These are phyloP conservation scores for Phytopythium boreale DNA, from an alignment of 352 stramenopile species.

Conservation along the genomic window DNA sequence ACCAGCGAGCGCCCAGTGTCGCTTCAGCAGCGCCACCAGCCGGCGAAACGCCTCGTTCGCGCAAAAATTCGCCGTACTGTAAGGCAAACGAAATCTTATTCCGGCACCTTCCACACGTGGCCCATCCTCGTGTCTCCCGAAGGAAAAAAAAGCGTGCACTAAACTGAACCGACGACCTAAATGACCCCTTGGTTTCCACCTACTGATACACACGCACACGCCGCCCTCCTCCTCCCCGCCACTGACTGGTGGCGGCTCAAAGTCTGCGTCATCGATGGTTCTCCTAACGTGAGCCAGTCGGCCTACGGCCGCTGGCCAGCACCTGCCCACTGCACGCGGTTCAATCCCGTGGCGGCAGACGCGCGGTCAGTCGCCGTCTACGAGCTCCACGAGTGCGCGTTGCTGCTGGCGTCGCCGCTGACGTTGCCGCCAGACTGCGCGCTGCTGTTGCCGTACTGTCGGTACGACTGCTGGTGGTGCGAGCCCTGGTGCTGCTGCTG, in stretches of 20 bases:
- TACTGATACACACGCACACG: slow-evolving; percentile 7
- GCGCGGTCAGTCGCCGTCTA: slow-evolving; percentile 22
- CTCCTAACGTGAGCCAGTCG: slow-evolving; percentile 5
- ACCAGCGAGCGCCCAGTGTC: no score
- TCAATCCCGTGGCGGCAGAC: slow-evolving; percentile 12
- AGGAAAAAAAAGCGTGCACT: neutral
- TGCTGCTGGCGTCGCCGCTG: slow-evolving; percentile 45
- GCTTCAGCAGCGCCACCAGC: no score
- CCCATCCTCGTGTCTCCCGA: neutral
- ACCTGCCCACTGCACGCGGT: slow-evolving; percentile 4
- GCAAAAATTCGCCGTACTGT: slow-evolving; percentile 1
- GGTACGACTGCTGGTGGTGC: slow-evolving; percentile 73
- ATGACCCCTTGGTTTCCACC: neutral
- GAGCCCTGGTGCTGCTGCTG: slow-evolving; percentile 55
- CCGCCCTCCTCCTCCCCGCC: neutral
- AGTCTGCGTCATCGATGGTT: neutral
- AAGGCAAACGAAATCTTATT: slow-evolving; percentile 1
- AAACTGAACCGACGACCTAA: neutral
- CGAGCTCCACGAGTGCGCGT: slow-evolving; percentile 74
- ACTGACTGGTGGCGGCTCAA: neutral
- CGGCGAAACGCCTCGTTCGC: neutral
- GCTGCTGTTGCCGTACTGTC: slow-evolving; percentile 66
- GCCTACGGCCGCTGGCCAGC: neutral
- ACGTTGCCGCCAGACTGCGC: slow-evolving; percentile 38
- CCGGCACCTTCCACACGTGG: neutral